Conservation (phyloP, 768 basidiomycete genomes). For the Lactarius sanguifluus region DNA sequence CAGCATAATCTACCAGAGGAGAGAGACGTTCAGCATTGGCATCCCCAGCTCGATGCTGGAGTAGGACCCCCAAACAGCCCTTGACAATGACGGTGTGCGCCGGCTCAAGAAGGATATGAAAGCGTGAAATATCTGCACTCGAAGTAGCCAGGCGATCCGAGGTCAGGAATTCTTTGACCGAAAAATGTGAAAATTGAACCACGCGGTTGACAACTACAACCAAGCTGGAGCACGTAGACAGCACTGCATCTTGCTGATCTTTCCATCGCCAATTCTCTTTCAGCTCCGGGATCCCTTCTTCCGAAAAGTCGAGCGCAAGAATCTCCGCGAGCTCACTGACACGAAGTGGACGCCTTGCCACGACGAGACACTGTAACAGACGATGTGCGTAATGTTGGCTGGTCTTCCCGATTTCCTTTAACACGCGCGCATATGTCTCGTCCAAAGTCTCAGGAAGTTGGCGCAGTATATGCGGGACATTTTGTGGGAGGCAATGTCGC, state of each 20-base stretch:
- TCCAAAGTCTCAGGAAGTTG: not conserved
- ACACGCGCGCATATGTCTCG: not conserved
- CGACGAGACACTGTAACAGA: not conserved
- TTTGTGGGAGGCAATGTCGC: not conserved
- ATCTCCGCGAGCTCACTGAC: not conserved
- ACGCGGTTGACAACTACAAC: not conserved
- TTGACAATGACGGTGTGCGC: not conserved
- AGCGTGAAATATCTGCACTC: not conserved
- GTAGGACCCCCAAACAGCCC: not conserved
- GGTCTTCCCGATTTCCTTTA: not conserved
- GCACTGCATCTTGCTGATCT: not conserved
- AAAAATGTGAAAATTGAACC: not conserved
- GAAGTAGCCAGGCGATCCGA: not conserved
- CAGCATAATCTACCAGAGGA: not conserved
- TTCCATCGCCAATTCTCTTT: not conserved
- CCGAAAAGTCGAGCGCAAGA: not conserved
- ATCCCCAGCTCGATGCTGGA: not conserved
- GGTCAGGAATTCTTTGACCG: not conserved
- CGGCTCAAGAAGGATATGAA: not conserved
- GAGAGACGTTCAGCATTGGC: rapidly evolving
- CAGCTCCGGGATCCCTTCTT: not conserved
- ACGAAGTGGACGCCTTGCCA: not conserved
- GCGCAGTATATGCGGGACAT: not conserved
- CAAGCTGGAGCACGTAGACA: not conserved
- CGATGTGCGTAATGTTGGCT: not conserved